Percentiles rank a stretch among this genome's conserved stretches.
Conservation (phyloP, 2,329 filamentous ascomycete genomes). For the Aureobasidium subglaciale region DNA sequence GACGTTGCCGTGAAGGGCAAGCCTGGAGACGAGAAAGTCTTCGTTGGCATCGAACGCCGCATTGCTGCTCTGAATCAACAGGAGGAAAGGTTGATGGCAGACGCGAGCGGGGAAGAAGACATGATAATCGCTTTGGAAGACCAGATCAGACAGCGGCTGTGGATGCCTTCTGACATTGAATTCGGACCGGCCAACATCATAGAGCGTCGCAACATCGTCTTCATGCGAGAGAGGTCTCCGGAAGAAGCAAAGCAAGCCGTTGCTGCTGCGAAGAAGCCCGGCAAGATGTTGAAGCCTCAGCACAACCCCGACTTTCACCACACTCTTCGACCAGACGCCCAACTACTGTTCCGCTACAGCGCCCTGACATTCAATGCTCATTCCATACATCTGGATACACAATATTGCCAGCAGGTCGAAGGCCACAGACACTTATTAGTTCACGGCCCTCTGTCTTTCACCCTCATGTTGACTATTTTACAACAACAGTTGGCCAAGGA, state of each 20-base stretch:
- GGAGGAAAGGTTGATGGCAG: slow-evolving; percentile 28
- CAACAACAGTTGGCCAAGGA: slow-evolving; percentile 43
- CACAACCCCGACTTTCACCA: slow-evolving; percentile 49
- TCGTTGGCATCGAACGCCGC: slow-evolving; percentile 52
- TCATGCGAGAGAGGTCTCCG: slow-evolving; percentile 47
- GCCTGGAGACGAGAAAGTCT: slow-evolving; percentile 48
- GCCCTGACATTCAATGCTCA: slow-evolving; percentile 91
- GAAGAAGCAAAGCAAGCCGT: slow-evolving; percentile 30
- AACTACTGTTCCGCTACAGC: slow-evolving; percentile 81
- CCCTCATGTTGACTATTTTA: slow-evolving; percentile 66
- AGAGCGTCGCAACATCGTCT: slow-evolving; percentile 57
- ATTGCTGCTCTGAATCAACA: slow-evolving; percentile 30
- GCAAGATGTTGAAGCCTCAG: slow-evolving; percentile 40
- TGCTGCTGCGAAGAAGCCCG: slow-evolving; percentile 23
- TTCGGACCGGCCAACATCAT: slow-evolving; percentile 41
- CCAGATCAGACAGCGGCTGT: slow-evolving; percentile 35
- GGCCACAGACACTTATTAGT: slow-evolving; percentile 70
- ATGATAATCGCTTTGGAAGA: slow-evolving; percentile 21
- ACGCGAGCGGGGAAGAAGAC: neutral
- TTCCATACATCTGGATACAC: slow-evolving; percentile 73
- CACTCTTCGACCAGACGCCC: slow-evolving; percentile 57
- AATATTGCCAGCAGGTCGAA: slow-evolving; percentile 64
- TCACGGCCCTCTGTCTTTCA: slow-evolving; percentile 76
- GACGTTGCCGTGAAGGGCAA: slow-evolving; percentile 44
- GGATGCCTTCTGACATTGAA: slow-evolving; percentile 37